A percentile compares a stretch with the other conserved stretches of the same genome.
Conservation (phyloP, 148 eudicot genomes). For the Rhododendron ferrugineum region DNA sequence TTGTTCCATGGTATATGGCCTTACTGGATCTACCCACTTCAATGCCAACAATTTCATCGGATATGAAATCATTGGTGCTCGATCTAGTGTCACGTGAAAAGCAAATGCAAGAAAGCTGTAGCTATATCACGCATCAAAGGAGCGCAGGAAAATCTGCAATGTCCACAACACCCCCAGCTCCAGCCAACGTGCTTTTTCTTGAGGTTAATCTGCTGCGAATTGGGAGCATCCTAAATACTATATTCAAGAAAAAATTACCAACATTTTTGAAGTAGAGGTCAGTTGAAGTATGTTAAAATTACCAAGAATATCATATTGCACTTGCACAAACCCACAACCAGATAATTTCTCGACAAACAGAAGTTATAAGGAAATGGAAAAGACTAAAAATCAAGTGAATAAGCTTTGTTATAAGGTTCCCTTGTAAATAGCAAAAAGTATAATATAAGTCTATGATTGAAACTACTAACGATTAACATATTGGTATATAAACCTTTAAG, state of each 20-base stretch:
- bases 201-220: conserved; percentile 30
- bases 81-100: conserved; percentile 2
- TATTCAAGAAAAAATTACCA: conserved; percentile 8
- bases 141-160: conserved; percentile 15
- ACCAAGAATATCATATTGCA: not conserved
- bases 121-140: conserved; percentile 15
- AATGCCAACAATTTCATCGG: not conserved
- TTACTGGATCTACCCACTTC: not conserved
- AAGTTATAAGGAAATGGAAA: not conserved
- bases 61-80: not conserved
- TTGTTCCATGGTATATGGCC: not conserved
- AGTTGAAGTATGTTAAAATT: not conserved
- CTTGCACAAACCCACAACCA: not conserved
- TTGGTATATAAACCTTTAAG: not conserved
- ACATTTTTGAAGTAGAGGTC: not conserved
- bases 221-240: conserved; percentile 33
- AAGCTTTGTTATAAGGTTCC: not conserved
- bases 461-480: not conserved
- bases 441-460: not conserved
- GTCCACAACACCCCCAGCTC: conserved; percentile 32
- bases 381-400: conserved; percentile 5
- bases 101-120: conserved; percentile 14
- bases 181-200: conserved; percentile 26
- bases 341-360: not conserved
- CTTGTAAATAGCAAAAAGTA: not conserved